Evolutionary conservation across 768 basidiomycete species (phyloP), one percentile per base, ranked within the genome.

Genomic region (Lepiota subincarnata): DNA sequence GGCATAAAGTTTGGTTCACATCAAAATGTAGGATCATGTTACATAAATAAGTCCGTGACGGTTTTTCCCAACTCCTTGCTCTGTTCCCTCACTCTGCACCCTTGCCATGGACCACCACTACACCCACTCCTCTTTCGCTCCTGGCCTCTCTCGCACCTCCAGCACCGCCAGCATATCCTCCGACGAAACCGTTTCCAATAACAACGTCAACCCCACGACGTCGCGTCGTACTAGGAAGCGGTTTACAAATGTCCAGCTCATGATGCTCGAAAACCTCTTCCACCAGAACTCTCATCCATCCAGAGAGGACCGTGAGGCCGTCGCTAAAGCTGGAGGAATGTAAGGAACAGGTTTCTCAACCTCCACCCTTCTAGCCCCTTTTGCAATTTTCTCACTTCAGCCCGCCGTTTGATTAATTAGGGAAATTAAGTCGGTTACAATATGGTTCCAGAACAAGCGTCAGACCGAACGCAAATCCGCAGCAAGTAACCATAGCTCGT

Each of bases 371-470:
- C 19, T 38, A 24, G 19, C 56, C 45, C 19, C 51, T 42, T 28
- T 47, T 35, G 14, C 47, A 18, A 14, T 47, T 34, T 37, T 40
- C 43, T 43, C 41, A 45, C 35, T 41, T 44, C 31, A 19, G 55
- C 55, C 46, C 53, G 41, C 53, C 56, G 14, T 28, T 48, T 44
- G 43, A 53, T 37, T 57, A 44, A 57, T 43, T 56, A 85, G 83
- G 83, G 83, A 84, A 64, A 73, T 78, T 24, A 84, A 82, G 60
- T 83, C 83, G 1, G 82, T 85, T 49, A 85, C 86, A n/a, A 84
- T 89, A 37, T 90, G 87, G 87, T 89, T 89, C 65, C 87, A 90
- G 68, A 90, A 90, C 66, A 87, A 83, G 68, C 83, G 87, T 13
- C 86, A 89, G 61, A 83, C 80, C 37, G 82, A 83, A 59, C 80